These are phyloP conservation scores for Rhodotorula sphaerocarpa DNA, from an alignment of 768 basidiomycete genomes.

Conservation along the genomic window DNA sequence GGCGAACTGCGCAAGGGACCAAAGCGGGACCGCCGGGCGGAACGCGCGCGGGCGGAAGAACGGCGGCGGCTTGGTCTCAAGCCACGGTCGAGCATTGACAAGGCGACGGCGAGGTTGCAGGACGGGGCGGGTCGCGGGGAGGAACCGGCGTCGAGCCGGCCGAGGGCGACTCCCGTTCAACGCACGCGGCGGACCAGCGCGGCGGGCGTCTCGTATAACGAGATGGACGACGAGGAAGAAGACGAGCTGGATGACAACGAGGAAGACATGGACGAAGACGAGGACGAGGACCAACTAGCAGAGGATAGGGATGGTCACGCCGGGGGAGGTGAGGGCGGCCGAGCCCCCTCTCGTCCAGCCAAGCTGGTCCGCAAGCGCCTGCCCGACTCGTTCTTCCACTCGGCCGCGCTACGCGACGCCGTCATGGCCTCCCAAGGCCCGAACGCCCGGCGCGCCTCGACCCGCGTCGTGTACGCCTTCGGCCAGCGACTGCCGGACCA, in stretches of 20 bases:
- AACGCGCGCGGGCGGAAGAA: constrained; percentile 6
- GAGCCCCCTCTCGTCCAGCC: not conserved
- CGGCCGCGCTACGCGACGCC: constrained; percentile 19
- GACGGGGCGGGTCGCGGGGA: not conserved
- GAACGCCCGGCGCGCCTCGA: constrained; percentile 2
- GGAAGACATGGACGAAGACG: not conserved
- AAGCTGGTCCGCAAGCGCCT: constrained; percentile 7
- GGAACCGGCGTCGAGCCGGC: not conserved
- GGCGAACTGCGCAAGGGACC: constrained; percentile 15
- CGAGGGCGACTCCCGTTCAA: not conserved
- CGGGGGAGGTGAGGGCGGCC: not conserved
- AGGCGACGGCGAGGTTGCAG: not conserved
- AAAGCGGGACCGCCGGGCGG: constrained; percentile 16
- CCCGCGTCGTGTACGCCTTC: constrained; percentile 26
- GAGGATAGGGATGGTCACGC: not conserved
- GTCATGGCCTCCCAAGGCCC: constrained; percentile 7
- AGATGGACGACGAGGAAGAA: constrained; percentile 1
- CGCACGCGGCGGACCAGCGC: not conserved
- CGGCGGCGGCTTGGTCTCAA: constrained; percentile 1
- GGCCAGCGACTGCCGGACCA: constrained; percentile 21
- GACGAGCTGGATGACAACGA: not conserved
- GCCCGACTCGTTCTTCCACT: constrained; percentile 26
- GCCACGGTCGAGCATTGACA: constrained; percentile 7
- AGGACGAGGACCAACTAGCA: constrained; percentile 3
- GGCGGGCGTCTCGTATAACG: not conserved